Evolutionary conservation across 2,329 filamentous ascomycete species (phyloP).

Genomic region (Aureobasidium sp.): DNA sequence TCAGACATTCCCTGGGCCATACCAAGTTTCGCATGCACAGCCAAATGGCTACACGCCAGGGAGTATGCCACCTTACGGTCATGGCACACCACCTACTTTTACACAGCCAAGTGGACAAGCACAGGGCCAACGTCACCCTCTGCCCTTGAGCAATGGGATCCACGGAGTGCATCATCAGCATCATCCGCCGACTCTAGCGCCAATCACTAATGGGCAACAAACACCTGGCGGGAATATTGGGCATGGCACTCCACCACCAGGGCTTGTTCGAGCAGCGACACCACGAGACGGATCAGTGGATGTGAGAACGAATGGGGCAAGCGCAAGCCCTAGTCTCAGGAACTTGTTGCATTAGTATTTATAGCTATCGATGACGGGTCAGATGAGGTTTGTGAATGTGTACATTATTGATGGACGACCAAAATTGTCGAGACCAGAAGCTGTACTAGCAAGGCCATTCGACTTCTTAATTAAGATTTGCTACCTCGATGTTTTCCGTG

Average conservation of each 20-base stretch:
- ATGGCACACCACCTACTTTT: neutral
- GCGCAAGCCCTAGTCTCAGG: conserved; percentile 42
- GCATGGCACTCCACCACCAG: conserved; percentile 6
- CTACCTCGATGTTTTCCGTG: neutral
- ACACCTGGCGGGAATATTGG: neutral
- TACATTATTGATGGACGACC: neutral
- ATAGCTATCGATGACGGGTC: neutral
- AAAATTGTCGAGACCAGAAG: neutral
- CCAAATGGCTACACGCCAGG: neutral
- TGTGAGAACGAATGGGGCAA: conserved; percentile 28
- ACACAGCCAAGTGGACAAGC: neutral
- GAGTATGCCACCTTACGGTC: neutral
- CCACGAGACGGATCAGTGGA: conserved; percentile 23
- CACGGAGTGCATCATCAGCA: conserved; percentile 14
- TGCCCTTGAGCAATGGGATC: conserved; percentile 3
- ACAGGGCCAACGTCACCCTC: neutral
- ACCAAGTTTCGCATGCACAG: neutral
- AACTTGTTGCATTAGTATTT: conserved; percentile 38
- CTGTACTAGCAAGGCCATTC: neutral
- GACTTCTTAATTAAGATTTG: neutral
- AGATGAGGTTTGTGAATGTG: neutral
- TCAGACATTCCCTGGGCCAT: conserved; percentile 20
- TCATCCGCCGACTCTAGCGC: neutral
- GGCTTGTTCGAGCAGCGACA: conserved; percentile 20
- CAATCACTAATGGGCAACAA: neutral